Conservation (phyloP, 2,329 filamentous ascomycete species). For the Xylaria multiplex region DNA sequence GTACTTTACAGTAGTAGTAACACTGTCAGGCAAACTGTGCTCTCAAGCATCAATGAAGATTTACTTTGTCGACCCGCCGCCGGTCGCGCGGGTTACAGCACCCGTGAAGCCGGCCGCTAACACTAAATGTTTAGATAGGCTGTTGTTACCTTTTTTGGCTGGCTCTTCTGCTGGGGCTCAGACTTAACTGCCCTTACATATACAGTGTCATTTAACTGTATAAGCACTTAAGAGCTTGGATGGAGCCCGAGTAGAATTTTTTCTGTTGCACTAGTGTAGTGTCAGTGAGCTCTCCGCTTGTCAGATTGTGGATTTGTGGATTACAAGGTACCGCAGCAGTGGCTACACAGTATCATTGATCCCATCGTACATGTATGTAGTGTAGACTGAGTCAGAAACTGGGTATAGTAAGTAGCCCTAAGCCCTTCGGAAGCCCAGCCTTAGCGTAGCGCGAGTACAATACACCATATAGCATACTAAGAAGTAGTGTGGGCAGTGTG, state of each 20-base stretch:
- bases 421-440: no score
- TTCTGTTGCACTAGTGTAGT: slow-evolving; percentile 7
- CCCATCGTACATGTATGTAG: background rate
- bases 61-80: slow-evolving; percentile 20
- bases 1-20: background rate
- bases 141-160: slow-evolving; percentile 13
- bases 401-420: no score
- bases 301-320: slow-evolving; percentile 21
- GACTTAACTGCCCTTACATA: slow-evolving; percentile 9
- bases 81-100: slow-evolving; percentile 32
- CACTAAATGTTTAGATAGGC: slow-evolving; percentile 24
- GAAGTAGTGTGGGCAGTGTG: no score
- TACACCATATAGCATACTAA: no score
- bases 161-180: background rate
- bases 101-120: slow-evolving; percentile 30
- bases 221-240: slow-evolving; percentile 13
- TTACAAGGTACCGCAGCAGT: background rate
- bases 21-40: background rate
- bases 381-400: background rate
- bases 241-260: slow-evolving; percentile 6
- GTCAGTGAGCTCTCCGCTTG: slow-evolving; percentile 5
- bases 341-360: slow-evolving; percentile 5
- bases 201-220: slow-evolving; percentile 7
- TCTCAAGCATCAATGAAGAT: background rate
- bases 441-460: no score